phyloP scores from a whole-genome alignment of 2,329 filamentous ascomycete genomes.

The Colletotrichum sp. region DNA sequence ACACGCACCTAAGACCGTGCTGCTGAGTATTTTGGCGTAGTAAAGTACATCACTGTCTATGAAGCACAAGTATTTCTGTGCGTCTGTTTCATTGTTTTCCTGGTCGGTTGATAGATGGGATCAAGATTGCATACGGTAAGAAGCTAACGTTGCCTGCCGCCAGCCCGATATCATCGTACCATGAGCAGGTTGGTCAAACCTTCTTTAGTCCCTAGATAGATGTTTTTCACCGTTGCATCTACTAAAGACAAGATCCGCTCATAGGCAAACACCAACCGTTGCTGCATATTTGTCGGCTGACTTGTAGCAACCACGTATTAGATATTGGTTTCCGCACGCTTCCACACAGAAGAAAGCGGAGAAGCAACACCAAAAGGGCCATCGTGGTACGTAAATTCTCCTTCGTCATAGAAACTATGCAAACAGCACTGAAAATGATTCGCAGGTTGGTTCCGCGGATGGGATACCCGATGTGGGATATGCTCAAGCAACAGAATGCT shows the following conservation, averaged over 20 bases:
- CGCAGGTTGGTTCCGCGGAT: not conserved
- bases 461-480: not conserved
- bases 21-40: not conserved
- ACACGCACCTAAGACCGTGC: not conserved
- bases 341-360: not conserved
- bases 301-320: not conserved
- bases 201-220: not conserved
- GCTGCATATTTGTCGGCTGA: not conserved
- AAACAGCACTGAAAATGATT: not conserved
- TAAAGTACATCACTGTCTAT: fast-evolving
- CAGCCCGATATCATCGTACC: not conserved
- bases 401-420: not conserved
- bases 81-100: not conserved
- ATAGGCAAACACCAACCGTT: not conserved
- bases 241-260: not conserved
- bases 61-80: fast-evolving
- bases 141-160: not conserved
- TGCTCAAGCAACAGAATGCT: not conserved
- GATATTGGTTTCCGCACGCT: not conserved
- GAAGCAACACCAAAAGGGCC: not conserved
- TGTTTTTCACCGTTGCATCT: not conserved
- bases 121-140: not conserved
- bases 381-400: not conserved
- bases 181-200: fast-evolving
- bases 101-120: not conserved